Evolutionary conservation across 2,329 filamentous ascomycete species (phyloP), one percentile per base, ranked within the genome.

Genomic region (Arthroderma uncinatum): DNA sequence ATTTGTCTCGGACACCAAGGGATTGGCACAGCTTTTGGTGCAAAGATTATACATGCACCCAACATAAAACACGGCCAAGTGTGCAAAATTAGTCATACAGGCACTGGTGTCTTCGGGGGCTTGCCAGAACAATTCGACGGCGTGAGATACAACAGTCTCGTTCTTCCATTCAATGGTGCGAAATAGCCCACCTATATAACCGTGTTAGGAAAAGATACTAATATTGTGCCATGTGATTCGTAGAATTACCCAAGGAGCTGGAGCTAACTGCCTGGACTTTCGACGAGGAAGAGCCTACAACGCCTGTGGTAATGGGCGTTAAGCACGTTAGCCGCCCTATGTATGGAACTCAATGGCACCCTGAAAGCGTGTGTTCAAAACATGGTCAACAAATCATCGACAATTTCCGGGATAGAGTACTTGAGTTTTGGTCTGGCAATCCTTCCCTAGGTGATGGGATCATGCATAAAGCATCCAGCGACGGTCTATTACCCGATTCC

Each of bases 1-100:
- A 88, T 96, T 44, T 95, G 91, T 64, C 79, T 95, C 0, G 91
- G 91, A 0, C 94, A 95, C 62, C 91, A 96, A 71, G 91, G 86
- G 64, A 74, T 95, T 47, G 84, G 85, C 52, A 75, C 82, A 50
- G 79, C 81, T 8, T 84, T 85, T 63, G 87, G 87, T 0, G 84
- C 83, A 1, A 70, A 73, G 6, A 82, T 95, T 16, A 76, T 82
- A 55, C 79, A 82, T 60, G 73, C 95, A 58, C 73, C 75, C n/a
- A 79, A 85, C 57, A 89, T 89, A 0, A 76, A 90, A 63, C 91
- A 96, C 71, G 91, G 91, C 1, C 86, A 94, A 73, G 82, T 94
- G 19, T 81, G 85, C 57, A 71, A 75, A 7, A 82, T 95, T 53
- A 74, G 79, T 33, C 86, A 89, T 61, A 67, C 69, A 2, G 72